Base-by-base conservation (phyloP, 73 alveolate genomes). In the Uronychia binucleata region DNA sequence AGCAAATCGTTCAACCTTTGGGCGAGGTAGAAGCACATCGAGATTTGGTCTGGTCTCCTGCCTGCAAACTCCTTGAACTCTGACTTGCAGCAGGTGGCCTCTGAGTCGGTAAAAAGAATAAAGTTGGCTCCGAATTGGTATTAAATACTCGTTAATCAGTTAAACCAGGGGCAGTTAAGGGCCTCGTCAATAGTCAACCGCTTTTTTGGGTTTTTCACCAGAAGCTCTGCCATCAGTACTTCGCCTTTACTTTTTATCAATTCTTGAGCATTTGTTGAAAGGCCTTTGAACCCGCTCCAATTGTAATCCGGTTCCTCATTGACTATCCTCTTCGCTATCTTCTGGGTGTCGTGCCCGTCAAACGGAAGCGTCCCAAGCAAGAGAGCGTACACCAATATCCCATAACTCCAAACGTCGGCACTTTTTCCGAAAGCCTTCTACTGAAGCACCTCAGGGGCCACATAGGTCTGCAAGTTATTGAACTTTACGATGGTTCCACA, bases 321-420 rank as follows among this genome's bases (percentile, higher is more conserved):
- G 26, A 85, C 80, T 0, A 90, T 84, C 77, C 87, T 91, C 86
- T 67, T 80, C 0, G 78, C 78, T 14, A 67, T 67, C 30, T 67
- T 31, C 28, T 31, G 19, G 78, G 19, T 31, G 34, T 81, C 88
- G 19, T 79, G 85, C 74, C 85, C 86, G 83, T 92, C 88, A 80
- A 92, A 92, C 27, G 97, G 97, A 34, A 92, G 84, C 33, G 90
- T 81, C n/a, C 97, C 97, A 79, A 90, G 77, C 67, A 92, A 78
- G 86, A 92, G 77, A 59, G 84, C 79, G 78, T 88, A 92, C 46
- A 91, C 67, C 81, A 92, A 88, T 33, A 92, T 85, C 0, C 97
- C 97, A 31, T 88, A 77, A 32, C 92, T 80, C 94, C 94, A 92
- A 80, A 88, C 59, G 58, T 92, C 97, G 58, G 88, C 97, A 67